Evolutionary conservation across 2,329 filamentous ascomycete genomes (phyloP).

Genomic region (Fusarium sp.): DNA sequence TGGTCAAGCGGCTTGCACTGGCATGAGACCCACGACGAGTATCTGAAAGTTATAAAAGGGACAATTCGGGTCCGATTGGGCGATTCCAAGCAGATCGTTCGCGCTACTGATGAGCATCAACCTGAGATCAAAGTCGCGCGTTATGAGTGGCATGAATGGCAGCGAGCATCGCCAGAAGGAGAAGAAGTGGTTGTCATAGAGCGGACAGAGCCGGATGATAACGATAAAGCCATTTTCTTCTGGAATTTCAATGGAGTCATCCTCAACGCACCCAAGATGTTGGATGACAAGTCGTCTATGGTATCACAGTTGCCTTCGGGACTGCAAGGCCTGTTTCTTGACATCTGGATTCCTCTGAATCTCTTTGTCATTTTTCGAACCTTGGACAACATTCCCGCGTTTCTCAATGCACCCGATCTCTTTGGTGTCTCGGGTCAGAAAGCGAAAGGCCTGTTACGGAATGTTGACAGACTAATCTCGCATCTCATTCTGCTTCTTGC

Average conservation of each 20-base stretch:
- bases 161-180: slow-evolving; percentile 52
- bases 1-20: slow-evolving; percentile 66
- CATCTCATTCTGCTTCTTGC: slow-evolving; percentile 4
- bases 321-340: slow-evolving; percentile 37
- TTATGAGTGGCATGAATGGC: slow-evolving; percentile 61
- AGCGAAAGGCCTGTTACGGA: background rate
- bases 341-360: slow-evolving; percentile 50
- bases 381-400: slow-evolving; percentile 52
- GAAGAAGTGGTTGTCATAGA: slow-evolving; percentile 60
- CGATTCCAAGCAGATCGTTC: slow-evolving; percentile 29
- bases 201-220: slow-evolving; percentile 61
- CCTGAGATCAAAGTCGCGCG: slow-evolving; percentile 54
- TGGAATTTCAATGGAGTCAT: slow-evolving; percentile 62
- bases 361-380: slow-evolving; percentile 48
- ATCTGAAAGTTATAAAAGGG: slow-evolving; percentile 58
- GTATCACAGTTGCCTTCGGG: slow-evolving; percentile 18
- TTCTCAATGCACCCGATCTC: slow-evolving; percentile 30
- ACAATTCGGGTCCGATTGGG: slow-evolving; percentile 49
- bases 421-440: accelerated
- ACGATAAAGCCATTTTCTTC: slow-evolving; percentile 63
- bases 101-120: slow-evolving; percentile 30
- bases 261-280: slow-evolving; percentile 42
- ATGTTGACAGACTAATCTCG: background rate
- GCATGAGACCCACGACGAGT: slow-evolving; percentile 63
- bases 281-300: background rate